Conservation (phyloP, 2,329 filamentous ascomycete genomes). For the Diaporthe ilicicola region DNA sequence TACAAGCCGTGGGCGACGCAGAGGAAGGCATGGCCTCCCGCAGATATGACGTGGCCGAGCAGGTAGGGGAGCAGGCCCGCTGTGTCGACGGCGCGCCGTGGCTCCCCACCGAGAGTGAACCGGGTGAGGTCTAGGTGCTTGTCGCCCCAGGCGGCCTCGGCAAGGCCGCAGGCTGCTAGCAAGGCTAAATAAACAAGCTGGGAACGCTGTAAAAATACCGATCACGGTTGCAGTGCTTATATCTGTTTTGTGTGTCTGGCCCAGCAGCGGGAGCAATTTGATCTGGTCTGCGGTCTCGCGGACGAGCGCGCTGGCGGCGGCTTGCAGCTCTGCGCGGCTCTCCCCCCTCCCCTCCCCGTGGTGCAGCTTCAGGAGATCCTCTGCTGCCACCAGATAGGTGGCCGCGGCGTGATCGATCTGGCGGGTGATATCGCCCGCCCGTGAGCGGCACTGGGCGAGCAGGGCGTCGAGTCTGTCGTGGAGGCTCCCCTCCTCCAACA, state of each 20-base stretch:
- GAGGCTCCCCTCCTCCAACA: no score
- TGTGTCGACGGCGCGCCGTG: not conserved
- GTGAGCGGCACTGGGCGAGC: not conserved
- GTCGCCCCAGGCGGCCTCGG: not conserved
- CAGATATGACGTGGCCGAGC: not conserved
- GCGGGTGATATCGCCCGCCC: not conserved
- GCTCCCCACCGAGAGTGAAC: not conserved
- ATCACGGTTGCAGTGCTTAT: not conserved
- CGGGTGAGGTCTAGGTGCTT: not conserved
- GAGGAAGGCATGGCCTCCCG: not conserved
- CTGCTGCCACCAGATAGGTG: not conserved
- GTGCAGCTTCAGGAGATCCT: not conserved
- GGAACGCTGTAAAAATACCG: accelerated
- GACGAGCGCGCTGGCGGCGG: not conserved
- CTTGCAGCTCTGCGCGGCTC: not conserved
- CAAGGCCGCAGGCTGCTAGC: accelerated
- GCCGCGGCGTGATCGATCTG: not conserved
- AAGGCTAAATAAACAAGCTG: not conserved
- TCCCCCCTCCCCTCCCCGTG: no score
- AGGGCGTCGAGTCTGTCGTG: not conserved
- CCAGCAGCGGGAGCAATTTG: not conserved
- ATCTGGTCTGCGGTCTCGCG: not conserved
- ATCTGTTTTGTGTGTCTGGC: accelerated
- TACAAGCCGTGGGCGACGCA: not conserved
- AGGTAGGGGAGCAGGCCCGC: not conserved